Evolutionary conservation across 164 flowering plant species (phyloP).

Genomic region (Stephania yunnanensis): DNA sequence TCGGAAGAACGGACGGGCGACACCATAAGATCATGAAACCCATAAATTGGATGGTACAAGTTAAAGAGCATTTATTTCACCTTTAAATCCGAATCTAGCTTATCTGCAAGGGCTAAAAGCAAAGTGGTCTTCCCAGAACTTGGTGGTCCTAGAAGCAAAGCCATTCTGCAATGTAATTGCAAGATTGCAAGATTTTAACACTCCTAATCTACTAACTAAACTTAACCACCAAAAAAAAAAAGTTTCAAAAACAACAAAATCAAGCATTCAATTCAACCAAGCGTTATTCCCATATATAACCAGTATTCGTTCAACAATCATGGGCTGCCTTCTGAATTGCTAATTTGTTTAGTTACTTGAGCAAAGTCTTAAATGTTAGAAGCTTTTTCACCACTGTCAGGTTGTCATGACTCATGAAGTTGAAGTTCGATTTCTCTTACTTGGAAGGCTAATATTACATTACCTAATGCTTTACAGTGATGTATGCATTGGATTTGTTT

Average conservation of each 20-base stretch:
- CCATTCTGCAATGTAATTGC: slow-evolving; percentile 16
- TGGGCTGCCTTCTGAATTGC: not conserved
- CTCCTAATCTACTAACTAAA: no score
- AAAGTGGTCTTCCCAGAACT: slow-evolving; percentile 49
- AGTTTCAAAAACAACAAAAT: not conserved
- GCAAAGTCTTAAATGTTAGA: no score
- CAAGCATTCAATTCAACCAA: not conserved
- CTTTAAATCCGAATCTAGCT: slow-evolving; percentile 34
- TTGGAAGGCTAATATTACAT: no score
- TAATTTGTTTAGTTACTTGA: not conserved
- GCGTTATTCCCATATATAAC: not conserved
- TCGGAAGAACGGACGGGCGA: not conserved
- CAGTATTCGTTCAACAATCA: not conserved
- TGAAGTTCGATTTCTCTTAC: no score
- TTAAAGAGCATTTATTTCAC: slow-evolving; percentile 9
- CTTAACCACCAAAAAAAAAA: not conserved
- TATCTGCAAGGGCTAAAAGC: slow-evolving; percentile 44
- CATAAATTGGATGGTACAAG: no score
- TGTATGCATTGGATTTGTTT: no score
- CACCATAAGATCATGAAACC: no score
- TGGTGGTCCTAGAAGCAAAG: slow-evolving; percentile 45
- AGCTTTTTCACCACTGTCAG: not conserved
- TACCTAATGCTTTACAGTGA: no score
- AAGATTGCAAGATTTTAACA: no score
- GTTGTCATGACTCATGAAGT: no score